These are phyloP conservation scores for Mitragyna speciosa DNA, from an alignment of 257 asterid species.

Conservation along the genomic window DNA sequence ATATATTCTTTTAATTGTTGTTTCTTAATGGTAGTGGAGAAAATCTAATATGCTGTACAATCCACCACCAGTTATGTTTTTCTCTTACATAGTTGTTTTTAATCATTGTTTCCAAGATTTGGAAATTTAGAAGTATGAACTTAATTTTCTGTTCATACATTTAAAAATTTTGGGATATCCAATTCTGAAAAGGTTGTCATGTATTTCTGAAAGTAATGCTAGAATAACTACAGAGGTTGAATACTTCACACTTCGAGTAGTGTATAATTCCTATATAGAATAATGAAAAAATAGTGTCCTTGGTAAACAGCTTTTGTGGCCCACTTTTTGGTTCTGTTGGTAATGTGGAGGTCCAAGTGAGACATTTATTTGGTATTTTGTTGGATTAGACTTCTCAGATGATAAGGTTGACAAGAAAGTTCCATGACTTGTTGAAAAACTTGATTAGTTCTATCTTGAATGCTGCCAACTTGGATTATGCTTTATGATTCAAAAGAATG, in stretches of 20 bases:
- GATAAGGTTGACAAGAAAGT: neutral
- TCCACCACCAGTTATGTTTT: neutral
- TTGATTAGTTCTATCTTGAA: neutral
- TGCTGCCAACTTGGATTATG: neutral
- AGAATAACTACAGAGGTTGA: neutral
- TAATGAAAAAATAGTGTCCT: neutral
- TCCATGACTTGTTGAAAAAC: neutral
- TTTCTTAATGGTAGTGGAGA: neutral
- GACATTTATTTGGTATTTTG: neutral
- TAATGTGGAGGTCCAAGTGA: neutral
- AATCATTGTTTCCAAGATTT: neutral
- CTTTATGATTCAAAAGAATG: neutral
- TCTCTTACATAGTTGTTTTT: neutral
- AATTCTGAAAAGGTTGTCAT: neutral
- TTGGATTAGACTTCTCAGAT: neutral
- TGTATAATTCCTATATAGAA: too few species aligned
- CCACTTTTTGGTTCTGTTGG: neutral
- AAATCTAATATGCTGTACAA: neutral
- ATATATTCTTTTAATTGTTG: slow-evolving; percentile 3
- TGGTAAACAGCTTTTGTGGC: neutral
- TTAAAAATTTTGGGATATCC: neutral
- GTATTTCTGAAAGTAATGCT: neutral
- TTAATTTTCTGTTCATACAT: neutral
- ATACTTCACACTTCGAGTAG: neutral
- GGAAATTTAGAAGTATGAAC: neutral